phyloP scores from a whole-genome alignment of 306 rosid species.

The Biancaea sappan region DNA sequence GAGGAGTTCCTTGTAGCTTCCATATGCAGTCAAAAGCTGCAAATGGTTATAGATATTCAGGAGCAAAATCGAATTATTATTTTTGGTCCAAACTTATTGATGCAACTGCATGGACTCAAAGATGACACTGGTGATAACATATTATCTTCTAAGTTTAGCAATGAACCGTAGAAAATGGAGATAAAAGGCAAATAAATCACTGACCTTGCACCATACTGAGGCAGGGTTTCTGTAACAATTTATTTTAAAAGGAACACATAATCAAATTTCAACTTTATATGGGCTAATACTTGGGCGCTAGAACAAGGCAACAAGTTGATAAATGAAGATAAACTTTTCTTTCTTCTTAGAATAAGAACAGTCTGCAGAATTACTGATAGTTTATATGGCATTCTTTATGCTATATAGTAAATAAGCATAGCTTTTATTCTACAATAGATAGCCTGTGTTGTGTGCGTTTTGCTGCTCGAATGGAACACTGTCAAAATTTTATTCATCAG shows the following conservation, averaged over 20 bases:
- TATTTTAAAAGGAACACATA: not conserved
- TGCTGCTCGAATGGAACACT: not conserved
- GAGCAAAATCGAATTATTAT: not conserved
- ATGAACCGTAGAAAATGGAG: conserved; percentile 12
- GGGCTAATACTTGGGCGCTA: not conserved
- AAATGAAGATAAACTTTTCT: not conserved
- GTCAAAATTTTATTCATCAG: conserved; percentile 3
- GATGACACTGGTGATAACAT: not conserved
- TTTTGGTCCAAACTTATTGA: not conserved
- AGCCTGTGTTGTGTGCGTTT: not conserved
- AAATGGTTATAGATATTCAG: not conserved
- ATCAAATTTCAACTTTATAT: conserved; percentile 10
- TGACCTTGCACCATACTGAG: not conserved
- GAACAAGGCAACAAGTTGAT: not conserved
- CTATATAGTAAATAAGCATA: not conserved
- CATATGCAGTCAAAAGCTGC: conserved; percentile 5
- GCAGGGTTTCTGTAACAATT: conserved; percentile 7
- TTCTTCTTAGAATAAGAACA: not conserved
- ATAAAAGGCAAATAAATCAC: conserved; percentile 9
- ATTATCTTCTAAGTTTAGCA: conserved; percentile 6
- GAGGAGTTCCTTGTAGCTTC: conserved; percentile 15
- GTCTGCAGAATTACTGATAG: not conserved
- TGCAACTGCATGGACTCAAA: not conserved
- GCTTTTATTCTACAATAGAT: not conserved
- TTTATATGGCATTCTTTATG: not conserved